Base-by-base conservation (phyloP, 345 rosid genomes). In the Sisymbrium irio region DNA sequence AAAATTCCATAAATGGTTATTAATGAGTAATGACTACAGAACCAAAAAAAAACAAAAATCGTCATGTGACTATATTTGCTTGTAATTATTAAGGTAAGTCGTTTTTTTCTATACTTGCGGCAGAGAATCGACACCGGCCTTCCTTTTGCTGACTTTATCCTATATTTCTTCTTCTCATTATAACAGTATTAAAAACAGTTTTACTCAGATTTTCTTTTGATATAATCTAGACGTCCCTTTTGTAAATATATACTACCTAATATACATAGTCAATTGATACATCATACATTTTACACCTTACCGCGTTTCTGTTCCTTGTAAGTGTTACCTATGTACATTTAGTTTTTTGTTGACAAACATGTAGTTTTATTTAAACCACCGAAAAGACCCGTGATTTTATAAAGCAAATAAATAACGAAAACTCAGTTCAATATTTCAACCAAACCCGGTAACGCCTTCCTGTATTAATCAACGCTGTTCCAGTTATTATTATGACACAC, bases 111-210 rank as follows among this genome's bases (percentile, higher is more conserved):
- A 41, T 12, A 54, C 56, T 53, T 72, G 69, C 76, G 70, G 76
- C 62, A 42, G 25, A 51, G 62, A 62, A 72, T 72, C 62, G 62
- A 72, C 69, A 62, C 76, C 62, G 62, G 70, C 70, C 70, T 30
- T 30, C 33, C 33, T 4, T 32, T 32, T 54, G 56, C 28, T 53
- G 19, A 4, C 19, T 57, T 36, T 72, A 64, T 73, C 57, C 6
- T 44, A 32, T 22, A 73, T 54, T 64, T 53, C 20, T 20, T 15
- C 35, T 14, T 40, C 17, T 51, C 44, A 9, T 9, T 17, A 17
- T 30, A 33, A 9, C 3, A 2, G 6, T n/a, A 40, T 27, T 49
- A 20, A 37, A 36, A 22, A 58, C 47, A 33, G 17, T 70, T 22
- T 19, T 46, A 58, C 28, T 32, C n/a, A 11, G 28, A 20, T 18